phyloP scores from a whole-genome alignment of 257 asterid genomes.

The Solanum chmielewskii region DNA sequence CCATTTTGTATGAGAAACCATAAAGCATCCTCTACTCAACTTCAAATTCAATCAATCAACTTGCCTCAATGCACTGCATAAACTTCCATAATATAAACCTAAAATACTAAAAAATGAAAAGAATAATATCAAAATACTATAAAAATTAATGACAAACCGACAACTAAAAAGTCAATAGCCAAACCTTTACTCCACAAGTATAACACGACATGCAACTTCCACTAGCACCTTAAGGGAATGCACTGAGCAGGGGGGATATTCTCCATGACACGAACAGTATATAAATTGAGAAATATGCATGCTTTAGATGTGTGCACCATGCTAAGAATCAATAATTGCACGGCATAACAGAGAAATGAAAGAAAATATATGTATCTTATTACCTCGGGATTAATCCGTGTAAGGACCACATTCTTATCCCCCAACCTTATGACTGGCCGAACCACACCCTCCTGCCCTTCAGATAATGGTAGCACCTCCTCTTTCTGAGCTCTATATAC shows the following conservation, averaged over 20 bases:
- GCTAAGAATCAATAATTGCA: background rate
- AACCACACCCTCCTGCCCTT: slow-evolving; percentile 49
- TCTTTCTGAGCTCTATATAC: slow-evolving; percentile 53
- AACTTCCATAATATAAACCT: background rate
- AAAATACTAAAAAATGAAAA: background rate
- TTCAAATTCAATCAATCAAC: background rate
- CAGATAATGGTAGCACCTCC: slow-evolving; percentile 65
- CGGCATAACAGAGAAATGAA: background rate
- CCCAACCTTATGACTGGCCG: slow-evolving; percentile 88
- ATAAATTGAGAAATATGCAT: background rate
- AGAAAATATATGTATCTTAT: slow-evolving; percentile 14
- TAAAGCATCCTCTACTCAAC: background rate
- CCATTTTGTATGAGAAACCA: background rate
- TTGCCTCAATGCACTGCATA: background rate
- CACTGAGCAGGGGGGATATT: background rate
- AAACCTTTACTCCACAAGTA: background rate
- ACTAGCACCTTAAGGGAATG: background rate
- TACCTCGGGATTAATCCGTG: slow-evolving; percentile 98
- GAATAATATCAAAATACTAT: background rate
- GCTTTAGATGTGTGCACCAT: background rate
- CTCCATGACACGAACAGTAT: background rate
- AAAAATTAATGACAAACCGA: background rate
- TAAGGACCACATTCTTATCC: slow-evolving; percentile 79
- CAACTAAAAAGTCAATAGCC: background rate
- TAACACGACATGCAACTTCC: background rate